Evolutionary conservation across 495 filamentous ascomycete species (phyloP).

Genomic region (Rusavskia elegans): DNA sequence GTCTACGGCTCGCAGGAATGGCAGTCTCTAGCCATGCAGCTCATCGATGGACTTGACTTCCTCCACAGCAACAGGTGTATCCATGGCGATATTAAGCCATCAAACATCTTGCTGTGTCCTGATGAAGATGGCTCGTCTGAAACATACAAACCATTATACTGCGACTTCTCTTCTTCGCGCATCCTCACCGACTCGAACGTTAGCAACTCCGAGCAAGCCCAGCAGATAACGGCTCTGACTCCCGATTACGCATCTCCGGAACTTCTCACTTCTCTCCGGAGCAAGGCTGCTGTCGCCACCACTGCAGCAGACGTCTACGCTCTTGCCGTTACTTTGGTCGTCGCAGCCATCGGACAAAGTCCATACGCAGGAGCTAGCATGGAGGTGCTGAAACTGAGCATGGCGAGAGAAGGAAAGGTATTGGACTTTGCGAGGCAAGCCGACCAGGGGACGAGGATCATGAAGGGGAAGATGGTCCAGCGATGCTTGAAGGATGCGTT

Average conservation of each 20-base stretch:
- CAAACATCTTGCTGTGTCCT: conserved; percentile 31
- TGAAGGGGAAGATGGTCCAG: conserved; percentile 29
- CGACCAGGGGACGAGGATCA: conserved; percentile 24
- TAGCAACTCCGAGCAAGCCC: background rate
- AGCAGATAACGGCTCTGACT: conserved; percentile 30
- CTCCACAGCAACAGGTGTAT: conserved; percentile 32
- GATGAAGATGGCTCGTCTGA: conserved; percentile 3
- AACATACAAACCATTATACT: conserved; percentile 29
- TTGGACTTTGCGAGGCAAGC: conserved; percentile 29
- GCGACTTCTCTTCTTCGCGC: conserved; percentile 46
- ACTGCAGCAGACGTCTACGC: conserved; percentile 36
- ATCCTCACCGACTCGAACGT: conserved; percentile 11
- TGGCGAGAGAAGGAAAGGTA: conserved; percentile 33
- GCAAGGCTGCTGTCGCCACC: conserved; percentile 18
- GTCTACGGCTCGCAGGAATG: conserved; percentile 27
- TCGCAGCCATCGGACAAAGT: conserved; percentile 35
- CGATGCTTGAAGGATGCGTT: conserved; percentile 24
- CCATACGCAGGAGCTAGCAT: conserved; percentile 32
- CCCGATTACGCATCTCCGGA: conserved; percentile 44
- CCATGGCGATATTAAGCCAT: conserved; percentile 43
- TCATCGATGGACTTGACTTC: conserved; percentile 35
- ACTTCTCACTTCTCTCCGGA: conserved; percentile 25
- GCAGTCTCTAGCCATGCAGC: conserved; percentile 28
- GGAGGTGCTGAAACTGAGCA: conserved; percentile 25
- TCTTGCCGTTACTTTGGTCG: conserved; percentile 39